Base-by-base conservation (phyloP, 1,284 basidiomycete genomes). In the Malassezia sp. region DNA sequence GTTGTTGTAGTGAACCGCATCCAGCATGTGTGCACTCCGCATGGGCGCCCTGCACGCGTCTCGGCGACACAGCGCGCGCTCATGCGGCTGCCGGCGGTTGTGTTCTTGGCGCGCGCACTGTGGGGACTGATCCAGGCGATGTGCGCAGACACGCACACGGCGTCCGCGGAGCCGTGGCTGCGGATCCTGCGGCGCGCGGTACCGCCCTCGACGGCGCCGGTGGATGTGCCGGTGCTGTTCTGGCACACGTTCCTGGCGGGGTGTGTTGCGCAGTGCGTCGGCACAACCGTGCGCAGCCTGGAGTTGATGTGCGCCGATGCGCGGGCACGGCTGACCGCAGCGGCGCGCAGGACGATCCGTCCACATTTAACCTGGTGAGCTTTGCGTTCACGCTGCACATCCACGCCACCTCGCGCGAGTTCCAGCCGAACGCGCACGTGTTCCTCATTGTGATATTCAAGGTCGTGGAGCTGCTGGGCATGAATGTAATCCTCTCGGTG, bases 1-100 rank as follows among this genome's bases (percentile, higher is more conserved):
- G 52, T 56, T 6, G 53, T 63, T 20, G 26, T 63, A 30, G 56
- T 55, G 34, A 66, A 67, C 32, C 54, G 64, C 3, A 59, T 67
- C 6, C 57, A 63, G 23, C 63, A 67, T 44, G 58, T 67, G 31
- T 67, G 64, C 43, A 49, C 63, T 1, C 63, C 64, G 8, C 33
- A 59, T 3, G 53, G 55, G 4, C 51, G 63, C 5, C 56, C 56
- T 18, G 33, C 53, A 17, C 48, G 44, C 3, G 49, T 67, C 2
- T 45, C 54, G 3, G 38, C 39, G 14, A 18, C 29, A 0, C 52
- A 58, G 40, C 46, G 63, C 2, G 15, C 60, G 6, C 40, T 58
- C 9, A 39, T 67, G 12, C 59, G 61, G 5, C 10, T 63, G 2
- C 64, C 64, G 4, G 45, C 57, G 14, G 38, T 67, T 17, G 12